Evolutionary conservation across 768 basidiomycete genomes (phyloP).

Genomic region (Kwoniella europaea): DNA sequence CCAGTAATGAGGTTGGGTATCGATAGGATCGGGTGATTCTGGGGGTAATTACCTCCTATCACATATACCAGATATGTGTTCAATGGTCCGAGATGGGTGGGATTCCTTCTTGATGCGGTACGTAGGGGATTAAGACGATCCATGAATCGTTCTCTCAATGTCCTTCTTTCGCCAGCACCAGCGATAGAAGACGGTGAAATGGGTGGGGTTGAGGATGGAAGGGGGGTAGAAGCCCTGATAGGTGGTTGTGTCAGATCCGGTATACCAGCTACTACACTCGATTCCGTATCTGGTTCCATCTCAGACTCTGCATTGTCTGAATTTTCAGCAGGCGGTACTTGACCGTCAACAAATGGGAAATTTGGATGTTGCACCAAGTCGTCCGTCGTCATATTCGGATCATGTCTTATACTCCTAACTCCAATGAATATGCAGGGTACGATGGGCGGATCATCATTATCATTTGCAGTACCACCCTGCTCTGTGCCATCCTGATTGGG

Average conservation of each 20-base stretch:
- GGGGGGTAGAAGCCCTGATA: not conserved
- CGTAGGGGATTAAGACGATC: conserved; percentile 64
- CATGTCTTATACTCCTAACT: conserved; percentile 37
- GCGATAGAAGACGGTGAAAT: too few relatives aligned
- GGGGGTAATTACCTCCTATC: conserved; percentile 83
- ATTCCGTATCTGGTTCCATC: not conserved
- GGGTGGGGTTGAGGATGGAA: conserved; percentile 6
- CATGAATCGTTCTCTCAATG: conserved; percentile 42
- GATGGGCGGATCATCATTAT: conserved; percentile 17
- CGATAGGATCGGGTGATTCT: conserved; percentile 83
- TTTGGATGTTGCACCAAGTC: conserved; percentile 38
- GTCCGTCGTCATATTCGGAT: conserved; percentile 36
- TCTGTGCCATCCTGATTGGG: too few relatives aligned
- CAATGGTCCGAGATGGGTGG: conserved; percentile 16
- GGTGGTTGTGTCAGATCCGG: conserved; percentile 13
- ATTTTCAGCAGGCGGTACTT: conserved; percentile 8
- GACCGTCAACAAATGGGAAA: conserved; percentile 39
- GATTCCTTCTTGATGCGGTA: conserved; percentile 24
- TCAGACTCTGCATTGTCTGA: not conserved
- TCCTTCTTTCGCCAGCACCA: conserved; percentile 12
- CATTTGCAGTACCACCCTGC: not conserved
- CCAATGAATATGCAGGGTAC: conserved; percentile 50
- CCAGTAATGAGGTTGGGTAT: conserved; percentile 59
- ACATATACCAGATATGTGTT: conserved; percentile 89
- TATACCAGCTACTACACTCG: conserved; percentile 1